phyloP scores from a whole-genome alignment of 2,329 filamentous ascomycete species.

The Pseudocercospora cruenta region DNA sequence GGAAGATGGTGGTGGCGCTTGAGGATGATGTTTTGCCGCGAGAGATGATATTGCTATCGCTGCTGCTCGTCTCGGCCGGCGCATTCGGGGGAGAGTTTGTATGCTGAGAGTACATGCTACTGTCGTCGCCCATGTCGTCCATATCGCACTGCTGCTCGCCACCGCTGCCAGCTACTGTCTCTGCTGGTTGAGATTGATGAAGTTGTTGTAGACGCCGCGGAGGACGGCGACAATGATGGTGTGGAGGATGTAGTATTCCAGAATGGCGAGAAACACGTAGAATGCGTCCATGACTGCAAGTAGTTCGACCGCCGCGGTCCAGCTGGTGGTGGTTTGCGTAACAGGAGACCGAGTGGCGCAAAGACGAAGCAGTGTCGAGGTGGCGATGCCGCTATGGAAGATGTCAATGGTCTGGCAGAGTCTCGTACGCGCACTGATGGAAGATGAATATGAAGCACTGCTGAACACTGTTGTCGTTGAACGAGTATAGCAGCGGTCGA shows the following conservation, averaged over 20 bases:
- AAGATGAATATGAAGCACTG: no score
- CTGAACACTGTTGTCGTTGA: no score
- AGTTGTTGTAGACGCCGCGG: background rate
- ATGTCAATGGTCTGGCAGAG: no score
- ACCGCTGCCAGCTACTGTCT: background rate
- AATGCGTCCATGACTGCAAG: background rate
- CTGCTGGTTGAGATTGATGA: background rate
- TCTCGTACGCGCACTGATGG: no score
- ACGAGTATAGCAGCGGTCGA: no score
- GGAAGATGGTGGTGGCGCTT: background rate
- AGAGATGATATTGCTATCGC: background rate
- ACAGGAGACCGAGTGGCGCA: background rate
- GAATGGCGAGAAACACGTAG: background rate
- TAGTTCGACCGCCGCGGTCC: background rate
- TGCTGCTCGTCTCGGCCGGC: background rate
- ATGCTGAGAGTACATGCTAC: background rate
- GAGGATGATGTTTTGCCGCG: background rate
- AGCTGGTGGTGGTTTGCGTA: background rate
- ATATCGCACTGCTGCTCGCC: background rate
- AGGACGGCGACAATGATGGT: background rate
- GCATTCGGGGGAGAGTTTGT: background rate
- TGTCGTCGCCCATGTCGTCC: background rate
- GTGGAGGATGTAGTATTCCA: background rate
- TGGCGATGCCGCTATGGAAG: no score
- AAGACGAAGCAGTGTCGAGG: background rate